A percentile compares a stretch with the other conserved stretches of the same genome.
These are phyloP conservation scores for Fonsecaea nubica DNA, from an alignment of 2,329 filamentous ascomycete genomes.

Conservation along the genomic window DNA sequence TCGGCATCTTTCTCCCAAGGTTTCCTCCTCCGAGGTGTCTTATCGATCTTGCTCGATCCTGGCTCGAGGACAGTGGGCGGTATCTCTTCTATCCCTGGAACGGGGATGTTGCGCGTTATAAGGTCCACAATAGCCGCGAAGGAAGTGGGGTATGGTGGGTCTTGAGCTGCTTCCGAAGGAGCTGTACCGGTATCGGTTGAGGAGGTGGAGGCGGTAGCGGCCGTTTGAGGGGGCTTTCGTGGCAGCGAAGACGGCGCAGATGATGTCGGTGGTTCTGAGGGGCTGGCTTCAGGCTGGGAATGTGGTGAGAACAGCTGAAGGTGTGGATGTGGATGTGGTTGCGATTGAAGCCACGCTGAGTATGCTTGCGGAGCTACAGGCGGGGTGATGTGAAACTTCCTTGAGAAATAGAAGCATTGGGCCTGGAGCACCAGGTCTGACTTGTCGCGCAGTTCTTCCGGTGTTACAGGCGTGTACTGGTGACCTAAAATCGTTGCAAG, in stretches of 20 bases:
- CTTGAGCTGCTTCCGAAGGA: slow-evolving; percentile 15
- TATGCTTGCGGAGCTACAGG: slow-evolving; percentile 71
- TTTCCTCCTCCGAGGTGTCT: slow-evolving; percentile 62
- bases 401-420: slow-evolving; percentile 57
- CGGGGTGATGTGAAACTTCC: slow-evolving; percentile 36
- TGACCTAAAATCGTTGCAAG: slow-evolving; percentile 56
- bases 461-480: slow-evolving; percentile 47
- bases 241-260: neutral
- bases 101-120: slow-evolving; percentile 79
- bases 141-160: slow-evolving; percentile 76
- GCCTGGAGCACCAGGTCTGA: slow-evolving; percentile 54
- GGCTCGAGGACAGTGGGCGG: slow-evolving; percentile 74
- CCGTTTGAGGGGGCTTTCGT: neutral
- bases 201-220: slow-evolving; percentile 18
- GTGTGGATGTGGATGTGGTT: slow-evolving; percentile 37
- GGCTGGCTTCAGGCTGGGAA: slow-evolving; percentile 3
- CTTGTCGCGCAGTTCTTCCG: slow-evolving; percentile 48
- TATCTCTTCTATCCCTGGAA: slow-evolving; percentile 87
- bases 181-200: slow-evolving; percentile 24
- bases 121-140: slow-evolving; percentile 87
- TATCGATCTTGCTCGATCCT: slow-evolving; percentile 47
- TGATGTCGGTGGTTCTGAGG: neutral
- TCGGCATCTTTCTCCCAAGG: slow-evolving; percentile 78
- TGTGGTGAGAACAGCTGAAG: slow-evolving; percentile 7
- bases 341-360: slow-evolving; percentile 64